Base-by-base conservation (phyloP, 2,329 filamentous ascomycete genomes). In the Xylariaceae sp. region DNA sequence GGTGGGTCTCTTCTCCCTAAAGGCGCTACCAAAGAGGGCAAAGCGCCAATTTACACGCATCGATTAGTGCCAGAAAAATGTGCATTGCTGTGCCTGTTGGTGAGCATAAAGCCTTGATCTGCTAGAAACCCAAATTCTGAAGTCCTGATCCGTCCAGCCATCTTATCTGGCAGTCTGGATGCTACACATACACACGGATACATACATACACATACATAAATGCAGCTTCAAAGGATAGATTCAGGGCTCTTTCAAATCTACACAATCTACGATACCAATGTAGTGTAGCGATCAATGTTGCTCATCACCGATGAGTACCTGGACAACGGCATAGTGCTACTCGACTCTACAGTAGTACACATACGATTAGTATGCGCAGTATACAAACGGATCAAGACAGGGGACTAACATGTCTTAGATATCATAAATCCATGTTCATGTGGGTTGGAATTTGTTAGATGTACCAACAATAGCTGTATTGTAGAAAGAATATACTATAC, bases 41-140 rank as follows among this genome's bases (percentile, higher is more conserved):
- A 61, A 63, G 63, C 43, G 63, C 67, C 74, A 74, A 75, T 75
- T 73, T 37, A 37, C 32, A 37, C 32, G 32, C 32, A 37, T 37
- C 32, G 32, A 37, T 37, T 37, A 37, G 32, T 37, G 32, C 12
- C 9, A 14, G 14, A 37, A 37, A 37, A 37, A 37, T 37, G 32
- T 37, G 32, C 32, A 16, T 26, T 26, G 12, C 14, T 37, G 7
- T 12, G 32, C 32, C 9, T 37, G 7, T 7, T 37, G 14, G 32
- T 16, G 32, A 16, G 32, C 9, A 37, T 37, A 3, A 16, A 3
- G 3, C 32, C 14, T 7, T 37, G 32, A 37, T 37, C 32, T 37
- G 32, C 32, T 10, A 37, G n/a, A 37, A 37, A 37, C 32, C 32
- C 32, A 37, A 37, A 37, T 37, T 26, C 32, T 37, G n/a, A n/a